Percentiles rank a stretch among this genome's conserved stretches.
Conservation (phyloP, 768 basidiomycete species). For the Sporobolomyces pararoseus region DNA sequence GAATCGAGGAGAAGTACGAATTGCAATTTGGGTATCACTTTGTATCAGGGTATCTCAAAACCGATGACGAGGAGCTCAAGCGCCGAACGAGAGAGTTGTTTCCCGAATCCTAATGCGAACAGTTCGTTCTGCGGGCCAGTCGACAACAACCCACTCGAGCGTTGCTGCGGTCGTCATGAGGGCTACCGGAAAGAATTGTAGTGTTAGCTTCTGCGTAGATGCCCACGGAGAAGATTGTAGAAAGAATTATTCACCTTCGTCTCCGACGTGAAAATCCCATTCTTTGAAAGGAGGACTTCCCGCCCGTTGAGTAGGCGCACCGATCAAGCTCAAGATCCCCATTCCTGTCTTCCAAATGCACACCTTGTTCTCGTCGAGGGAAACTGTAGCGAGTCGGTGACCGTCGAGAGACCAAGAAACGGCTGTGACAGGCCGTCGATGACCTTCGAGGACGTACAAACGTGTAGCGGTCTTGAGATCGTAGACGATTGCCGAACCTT, state of each 20-base stretch:
- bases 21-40: too few relatives aligned
- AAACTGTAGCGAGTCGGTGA: conserved; percentile 76
- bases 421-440: conserved; percentile 65
- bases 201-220: background rate
- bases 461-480: conserved; percentile 94
- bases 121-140: conserved; percentile 78
- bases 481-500: conserved; percentile 92
- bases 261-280: conserved; percentile 75
- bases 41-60: too few relatives aligned
- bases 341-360: conserved; percentile 95
- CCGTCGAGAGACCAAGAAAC: conserved; percentile 94
- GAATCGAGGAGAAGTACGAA: too few relatives aligned
- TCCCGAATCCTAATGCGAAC: conserved; percentile 79
- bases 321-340: conserved; percentile 83
- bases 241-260: conserved; percentile 58
- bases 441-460: conserved; percentile 88
- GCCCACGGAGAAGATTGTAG: too few relatives aligned
- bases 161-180: conserved; percentile 62
- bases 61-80: too few relatives aligned
- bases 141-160: conserved; percentile 69
- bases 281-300: conserved; percentile 76
- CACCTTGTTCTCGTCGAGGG: conserved; percentile 74
- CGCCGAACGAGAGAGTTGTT: conserved; percentile 68
- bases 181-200: conserved; percentile 47
- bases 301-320: conserved; percentile 68